phyloP scores from a whole-genome alignment of 257 asterid genomes.

The Solanum medicagineum region DNA sequence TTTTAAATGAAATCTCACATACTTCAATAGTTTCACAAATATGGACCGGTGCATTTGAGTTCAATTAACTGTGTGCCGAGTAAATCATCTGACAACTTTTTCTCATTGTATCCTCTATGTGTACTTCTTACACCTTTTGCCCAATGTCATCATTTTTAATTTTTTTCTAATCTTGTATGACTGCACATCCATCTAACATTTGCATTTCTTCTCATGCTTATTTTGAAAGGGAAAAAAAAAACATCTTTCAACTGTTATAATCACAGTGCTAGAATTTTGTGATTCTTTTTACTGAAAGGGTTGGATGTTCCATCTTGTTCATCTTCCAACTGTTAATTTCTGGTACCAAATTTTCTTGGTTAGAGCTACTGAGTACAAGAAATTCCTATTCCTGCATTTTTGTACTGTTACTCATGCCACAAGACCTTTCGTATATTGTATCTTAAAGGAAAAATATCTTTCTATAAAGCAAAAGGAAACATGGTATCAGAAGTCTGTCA shows the following conservation, averaged over 20 bases:
- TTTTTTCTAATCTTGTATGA: background rate
- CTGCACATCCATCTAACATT: background rate
- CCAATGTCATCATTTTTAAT: background rate
- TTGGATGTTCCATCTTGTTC: background rate
- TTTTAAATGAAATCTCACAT: background rate
- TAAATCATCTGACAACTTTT: background rate
- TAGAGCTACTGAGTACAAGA: background rate
- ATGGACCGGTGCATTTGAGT: background rate
- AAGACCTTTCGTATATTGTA: background rate
- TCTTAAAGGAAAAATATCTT: background rate
- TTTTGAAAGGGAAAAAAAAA: background rate
- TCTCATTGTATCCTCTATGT: background rate
- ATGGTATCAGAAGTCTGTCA: background rate
- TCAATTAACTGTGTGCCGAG: background rate
- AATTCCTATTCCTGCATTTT: background rate
- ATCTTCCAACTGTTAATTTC: background rate
- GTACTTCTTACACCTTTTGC: background rate
- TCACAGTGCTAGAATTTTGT: background rate
- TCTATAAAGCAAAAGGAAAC: background rate
- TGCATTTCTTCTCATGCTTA: background rate
- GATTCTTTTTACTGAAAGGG: background rate
- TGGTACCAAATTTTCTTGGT: background rate
- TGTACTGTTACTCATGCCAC: background rate
- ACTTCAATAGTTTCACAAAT: background rate
- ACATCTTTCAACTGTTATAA: background rate